Base-by-base conservation (phyloP, 176 grass and related monocot genomes). In the Carex parvula region DNA sequence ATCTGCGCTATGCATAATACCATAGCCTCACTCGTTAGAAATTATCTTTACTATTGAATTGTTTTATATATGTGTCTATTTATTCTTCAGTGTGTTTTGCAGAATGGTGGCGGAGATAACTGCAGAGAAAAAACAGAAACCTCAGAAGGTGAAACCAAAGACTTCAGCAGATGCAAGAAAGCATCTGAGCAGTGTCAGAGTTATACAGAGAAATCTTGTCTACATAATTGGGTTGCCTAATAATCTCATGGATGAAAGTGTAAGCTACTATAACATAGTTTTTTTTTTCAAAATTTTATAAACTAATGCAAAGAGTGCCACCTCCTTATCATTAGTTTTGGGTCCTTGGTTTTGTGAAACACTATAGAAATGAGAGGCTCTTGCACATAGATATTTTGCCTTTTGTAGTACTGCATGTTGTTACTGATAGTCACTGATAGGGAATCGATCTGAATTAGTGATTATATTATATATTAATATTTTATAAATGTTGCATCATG, bases 201-300 rank as follows among this genome's bases (percentile, higher is more conserved):
- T 99, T 80, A 92, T 99, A 61, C 96, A 95, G 84, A 89, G 90
- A 74, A 99, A 95, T 82, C 96, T 99, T 29, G 96, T 94, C 80
- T 99, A 99, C 83, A 96, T 99, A 90, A 92, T 91, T 87, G 97
- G 97, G 20, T 81, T 99, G 57, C 93, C 97, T 89, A 80, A 87
- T 83, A 93, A 96, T 87, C 83, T 99, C 64, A 93, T 91, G 80
- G 86, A 92, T 37, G 93, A 92, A 88, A 95, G 30, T 89, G 97
- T 99, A 83, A 85, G 93, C 67, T 61, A 55, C 21, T 12, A 76
- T 16, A 24, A 73, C 46, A 76, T 29, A 30, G 6, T 11, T 48
- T 55, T 13, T 52, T 52, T 55, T 55, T 1, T 21, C 8, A 9
- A 44, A 71, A 71, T 44, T 44, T 46, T 9, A 46, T 21, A 44